Percentiles rank a stretch among this genome's conserved stretches.
These are phyloP conservation scores for Cyberlindnera petersonii DNA, from an alignment of 805 yeast genomes.

Conservation along the genomic window DNA sequence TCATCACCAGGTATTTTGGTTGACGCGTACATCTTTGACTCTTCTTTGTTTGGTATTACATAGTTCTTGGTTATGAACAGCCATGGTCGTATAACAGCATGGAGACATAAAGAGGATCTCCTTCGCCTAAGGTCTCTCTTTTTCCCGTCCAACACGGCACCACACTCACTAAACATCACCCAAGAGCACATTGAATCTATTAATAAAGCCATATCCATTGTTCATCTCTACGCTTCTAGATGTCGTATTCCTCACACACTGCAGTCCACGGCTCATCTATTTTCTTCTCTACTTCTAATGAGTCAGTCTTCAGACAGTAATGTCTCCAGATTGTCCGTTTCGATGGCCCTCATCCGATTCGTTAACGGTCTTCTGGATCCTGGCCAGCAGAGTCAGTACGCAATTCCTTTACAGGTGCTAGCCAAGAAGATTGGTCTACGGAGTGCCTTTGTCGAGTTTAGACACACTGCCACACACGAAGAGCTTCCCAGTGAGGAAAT, in stretches of 20 bases:
- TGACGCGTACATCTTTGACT: background rate
- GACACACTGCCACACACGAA: constrained; percentile 93
- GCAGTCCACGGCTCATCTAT: constrained; percentile 18
- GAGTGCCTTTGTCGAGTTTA: constrained; percentile 75
- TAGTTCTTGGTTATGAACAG: background rate
- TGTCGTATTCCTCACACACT: constrained; percentile 19
- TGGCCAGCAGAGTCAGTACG: constrained; percentile 70
- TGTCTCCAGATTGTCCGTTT: constrained; percentile 6
- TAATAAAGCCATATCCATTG: constrained; percentile 12
- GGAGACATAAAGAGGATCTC: constrained; percentile 15
- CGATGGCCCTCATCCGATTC: constrained; percentile 76
- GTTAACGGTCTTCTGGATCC: constrained; percentile 92
- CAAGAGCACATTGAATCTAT: constrained; percentile 1
- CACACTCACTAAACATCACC: background rate
- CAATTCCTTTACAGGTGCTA: constrained; percentile 70
- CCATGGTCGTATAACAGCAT: constrained; percentile 12
- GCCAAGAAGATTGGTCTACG: constrained; percentile 73
- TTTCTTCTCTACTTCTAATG: constrained; percentile 8
- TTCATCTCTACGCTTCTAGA: constrained; percentile 18
- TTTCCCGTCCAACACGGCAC: constrained; percentile 6
- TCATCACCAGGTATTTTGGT: no score
- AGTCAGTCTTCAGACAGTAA: constrained; percentile 1
- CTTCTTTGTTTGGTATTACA: background rate
- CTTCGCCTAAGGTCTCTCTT: constrained; percentile 15
- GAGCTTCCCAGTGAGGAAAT: constrained; percentile 65